These are phyloP conservation scores for Lentinus tigrinus DNA, from an alignment of 768 basidiomycete genomes.

Conservation along the genomic window DNA sequence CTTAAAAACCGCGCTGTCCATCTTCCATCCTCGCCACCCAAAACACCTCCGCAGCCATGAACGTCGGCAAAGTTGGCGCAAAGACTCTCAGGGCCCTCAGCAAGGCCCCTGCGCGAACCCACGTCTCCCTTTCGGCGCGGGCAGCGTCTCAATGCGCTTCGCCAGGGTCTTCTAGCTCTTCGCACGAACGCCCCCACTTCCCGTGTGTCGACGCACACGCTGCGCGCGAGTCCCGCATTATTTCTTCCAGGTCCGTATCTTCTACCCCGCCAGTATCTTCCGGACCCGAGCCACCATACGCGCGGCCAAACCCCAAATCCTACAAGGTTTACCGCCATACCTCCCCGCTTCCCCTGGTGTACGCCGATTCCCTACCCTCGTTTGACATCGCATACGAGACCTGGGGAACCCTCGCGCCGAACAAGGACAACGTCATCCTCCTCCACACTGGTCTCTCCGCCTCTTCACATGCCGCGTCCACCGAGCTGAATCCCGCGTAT, in stretches of 20 bases:
- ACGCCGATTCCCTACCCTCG: slow-evolving; percentile 53
- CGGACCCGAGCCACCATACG: slow-evolving; percentile 83
- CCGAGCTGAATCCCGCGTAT: slow-evolving; percentile 67
- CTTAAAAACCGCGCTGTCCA: neutral
- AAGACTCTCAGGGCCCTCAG: slow-evolving; percentile 8
- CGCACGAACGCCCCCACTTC: slow-evolving; percentile 39
- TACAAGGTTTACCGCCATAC: slow-evolving; percentile 70
- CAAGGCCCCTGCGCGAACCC: neutral
- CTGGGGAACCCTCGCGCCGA: slow-evolving; percentile 85
- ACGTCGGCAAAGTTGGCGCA: neutral
- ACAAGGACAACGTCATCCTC: slow-evolving; percentile 85
- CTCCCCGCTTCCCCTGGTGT: slow-evolving; percentile 63
- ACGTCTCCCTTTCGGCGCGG: slow-evolving; percentile 8
- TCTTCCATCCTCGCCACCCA: neutral
- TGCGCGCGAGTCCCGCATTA: slow-evolving; percentile 57
- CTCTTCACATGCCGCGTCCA: slow-evolving; percentile 91
- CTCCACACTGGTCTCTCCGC: slow-evolving; percentile 96
- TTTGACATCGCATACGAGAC: slow-evolving; percentile 96
- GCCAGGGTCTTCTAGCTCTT: slow-evolving; percentile 6
- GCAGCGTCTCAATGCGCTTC: slow-evolving; percentile 13
- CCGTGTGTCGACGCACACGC: slow-evolving; percentile 85
- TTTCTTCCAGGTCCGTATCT: slow-evolving; percentile 29
- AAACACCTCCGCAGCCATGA: slow-evolving; percentile 5
- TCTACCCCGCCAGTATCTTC: slow-evolving; percentile 30
- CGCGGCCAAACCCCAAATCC: slow-evolving; percentile 70